These are phyloP conservation scores for Hibiscus syriacus DNA, from an alignment of 345 rosid species.

Conservation along the genomic window DNA sequence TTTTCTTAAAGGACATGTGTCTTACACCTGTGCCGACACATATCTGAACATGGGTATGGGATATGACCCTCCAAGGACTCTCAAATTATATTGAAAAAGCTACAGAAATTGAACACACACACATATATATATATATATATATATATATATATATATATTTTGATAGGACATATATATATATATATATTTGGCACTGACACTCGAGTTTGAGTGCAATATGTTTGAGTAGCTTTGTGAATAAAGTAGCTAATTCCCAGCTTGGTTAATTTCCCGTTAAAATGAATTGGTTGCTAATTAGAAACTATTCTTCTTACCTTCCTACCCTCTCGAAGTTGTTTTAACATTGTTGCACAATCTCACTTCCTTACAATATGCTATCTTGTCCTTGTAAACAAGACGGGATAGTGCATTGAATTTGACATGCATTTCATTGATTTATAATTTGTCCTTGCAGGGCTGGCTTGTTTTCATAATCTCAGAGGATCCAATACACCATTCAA, in stretches of 20 bases:
- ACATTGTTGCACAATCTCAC: neutral
- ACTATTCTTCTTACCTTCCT: neutral
- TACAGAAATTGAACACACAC: too few species aligned
- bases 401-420: conserved; percentile 4
- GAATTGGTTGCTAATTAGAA: neutral
- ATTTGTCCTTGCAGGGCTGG: conserved; percentile 50
- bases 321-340: neutral
- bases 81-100: neutral
- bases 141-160: too few species aligned
- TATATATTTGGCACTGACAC: too few species aligned
- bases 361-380: neutral
- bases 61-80: neutral
- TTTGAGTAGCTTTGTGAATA: neutral
- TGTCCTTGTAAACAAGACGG: neutral
- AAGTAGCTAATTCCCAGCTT: neutral
- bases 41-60: neutral
- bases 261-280: neutral
- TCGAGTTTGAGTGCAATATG: too few species aligned
- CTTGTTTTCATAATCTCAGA: conserved; percentile 72
- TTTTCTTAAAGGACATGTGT: neutral
- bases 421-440: neutral
- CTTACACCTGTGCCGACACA: neutral
- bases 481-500: conserved; percentile 58
- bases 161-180: too few species aligned
- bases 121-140: too few species aligned